These are phyloP conservation scores for Exophiala sp. DNA, from an alignment of 2,329 filamentous ascomycete species.

Conservation along the genomic window DNA sequence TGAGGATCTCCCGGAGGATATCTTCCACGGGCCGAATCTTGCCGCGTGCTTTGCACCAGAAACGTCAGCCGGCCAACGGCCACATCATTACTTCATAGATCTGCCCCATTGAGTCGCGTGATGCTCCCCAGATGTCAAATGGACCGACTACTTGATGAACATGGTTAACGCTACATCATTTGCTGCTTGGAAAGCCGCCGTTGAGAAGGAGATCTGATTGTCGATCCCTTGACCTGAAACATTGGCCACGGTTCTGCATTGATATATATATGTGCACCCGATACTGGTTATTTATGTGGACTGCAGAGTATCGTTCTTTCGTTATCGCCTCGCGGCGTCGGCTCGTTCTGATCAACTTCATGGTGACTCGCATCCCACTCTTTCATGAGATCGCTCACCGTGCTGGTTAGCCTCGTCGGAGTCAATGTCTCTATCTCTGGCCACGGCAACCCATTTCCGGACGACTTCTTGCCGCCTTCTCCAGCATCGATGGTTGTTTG, in stretches of 20 bases:
- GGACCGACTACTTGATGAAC: background rate
- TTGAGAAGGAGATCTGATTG: too few relatives aligned
- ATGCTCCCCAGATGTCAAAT: too few relatives aligned
- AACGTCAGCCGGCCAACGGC: background rate
- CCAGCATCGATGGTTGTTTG: background rate
- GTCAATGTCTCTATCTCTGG: conserved; percentile 68
- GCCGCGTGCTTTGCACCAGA: conserved; percentile 3
- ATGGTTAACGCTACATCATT: background rate
- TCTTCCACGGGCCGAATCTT: background rate
- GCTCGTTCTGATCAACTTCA: background rate
- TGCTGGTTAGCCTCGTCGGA: conserved; percentile 74
- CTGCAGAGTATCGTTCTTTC: conserved; percentile 12
- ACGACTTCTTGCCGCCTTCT: conserved; percentile 1
- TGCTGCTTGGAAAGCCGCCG: too few relatives aligned
- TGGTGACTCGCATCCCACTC: conserved; percentile 66
- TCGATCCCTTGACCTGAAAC: too few relatives aligned
- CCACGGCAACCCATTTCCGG: conserved; percentile 49
- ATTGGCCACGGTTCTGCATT: background rate
- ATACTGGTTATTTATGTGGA: conserved; percentile 14
- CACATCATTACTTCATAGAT: too few relatives aligned
- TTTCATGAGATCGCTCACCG: conserved; percentile 80
- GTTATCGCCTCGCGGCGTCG: background rate
- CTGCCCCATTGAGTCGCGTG: too few relatives aligned
- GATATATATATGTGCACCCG: background rate
- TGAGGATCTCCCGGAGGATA: conserved; percentile 1